These are phyloP conservation scores for Xylaria sp. DNA, from an alignment of 2,329 filamentous ascomycete genomes.

Conservation along the genomic window DNA sequence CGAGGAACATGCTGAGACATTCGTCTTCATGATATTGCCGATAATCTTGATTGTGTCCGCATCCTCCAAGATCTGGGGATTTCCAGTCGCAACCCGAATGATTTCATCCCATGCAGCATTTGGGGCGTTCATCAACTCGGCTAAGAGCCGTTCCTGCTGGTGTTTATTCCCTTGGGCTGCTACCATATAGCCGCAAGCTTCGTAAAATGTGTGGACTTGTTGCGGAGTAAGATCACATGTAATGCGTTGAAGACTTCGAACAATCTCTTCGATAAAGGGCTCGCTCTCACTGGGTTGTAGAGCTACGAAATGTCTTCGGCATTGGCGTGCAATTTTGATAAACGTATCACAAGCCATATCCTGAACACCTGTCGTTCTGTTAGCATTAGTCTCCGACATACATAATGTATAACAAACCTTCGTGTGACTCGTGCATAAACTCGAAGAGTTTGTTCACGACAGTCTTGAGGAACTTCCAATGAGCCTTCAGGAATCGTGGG, in stretches of 20 bases:
- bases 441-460: constrained; percentile 99
- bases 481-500: constrained; percentile 95
- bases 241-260: constrained; percentile 93
- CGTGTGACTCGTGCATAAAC: constrained; percentile 99
- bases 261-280: constrained; percentile 98
- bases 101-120: constrained; percentile 97
- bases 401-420: constrained; percentile 68
- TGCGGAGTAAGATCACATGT: constrained; percentile 95
- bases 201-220: constrained; percentile 98
- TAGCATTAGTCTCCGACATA: constrained; percentile 37
- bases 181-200: constrained; percentile 99
- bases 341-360: constrained; percentile 99
- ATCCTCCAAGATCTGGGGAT: constrained; percentile 89
- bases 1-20: constrained; percentile 96
- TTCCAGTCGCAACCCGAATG: constrained; percentile 84
- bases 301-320: constrained; percentile 95
- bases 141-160: constrained; percentile 89
- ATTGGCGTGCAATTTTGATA: constrained; percentile 99
- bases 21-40: constrained; percentile 99
- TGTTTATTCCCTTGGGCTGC: constrained; percentile 95
- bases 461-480: constrained; percentile 99
- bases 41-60: constrained; percentile 97
- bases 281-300: constrained; percentile 93
- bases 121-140: constrained; percentile 91
- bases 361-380: constrained; percentile 75